Evolutionary conservation across 257 asterid species (phyloP).

Genomic region (Penstemon newberryi): DNA sequence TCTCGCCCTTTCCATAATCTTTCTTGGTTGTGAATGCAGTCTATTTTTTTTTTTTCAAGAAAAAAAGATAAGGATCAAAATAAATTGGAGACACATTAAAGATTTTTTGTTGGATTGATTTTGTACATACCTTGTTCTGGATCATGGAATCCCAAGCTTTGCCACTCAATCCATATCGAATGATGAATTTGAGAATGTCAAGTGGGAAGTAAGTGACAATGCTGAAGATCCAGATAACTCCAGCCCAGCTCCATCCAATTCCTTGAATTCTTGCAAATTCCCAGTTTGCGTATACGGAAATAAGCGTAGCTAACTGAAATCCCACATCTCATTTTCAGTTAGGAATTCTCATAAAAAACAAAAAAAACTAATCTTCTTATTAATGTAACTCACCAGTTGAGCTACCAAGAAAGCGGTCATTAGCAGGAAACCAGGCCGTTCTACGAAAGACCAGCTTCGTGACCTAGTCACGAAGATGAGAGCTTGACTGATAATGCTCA

Average conservation of each 20-base stretch:
- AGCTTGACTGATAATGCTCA: constrained; percentile 90
- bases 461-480: constrained; percentile 88
- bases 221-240: constrained; percentile 69
- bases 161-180: constrained; percentile 47
- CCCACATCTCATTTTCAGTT: not conserved
- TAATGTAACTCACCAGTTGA: constrained; percentile 50
- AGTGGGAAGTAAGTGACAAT: constrained; percentile 69
- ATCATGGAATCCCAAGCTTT: constrained; percentile 54
- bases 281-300: constrained; percentile 75
- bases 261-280: constrained; percentile 63
- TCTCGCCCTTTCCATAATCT: constrained; percentile 74
- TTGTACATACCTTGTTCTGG: constrained; percentile 43
- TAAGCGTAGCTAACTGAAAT: constrained; percentile 22
- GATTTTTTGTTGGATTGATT: not conserved
- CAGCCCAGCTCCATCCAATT: constrained; percentile 87
- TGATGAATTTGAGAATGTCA: constrained; percentile 64
- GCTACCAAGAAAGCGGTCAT: constrained; percentile 66
- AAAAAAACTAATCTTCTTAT: not conserved
- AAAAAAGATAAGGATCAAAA: not conserved
- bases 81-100: not conserved
- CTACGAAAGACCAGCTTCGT: constrained; percentile 79
- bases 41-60: constrained; percentile 26
- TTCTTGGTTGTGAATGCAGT: constrained; percentile 86
- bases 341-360: not conserved
- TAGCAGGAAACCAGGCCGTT: constrained; percentile 78